Conservation (phyloP, 805 yeast genomes). For the Saccharomycopsis babjevae region DNA sequence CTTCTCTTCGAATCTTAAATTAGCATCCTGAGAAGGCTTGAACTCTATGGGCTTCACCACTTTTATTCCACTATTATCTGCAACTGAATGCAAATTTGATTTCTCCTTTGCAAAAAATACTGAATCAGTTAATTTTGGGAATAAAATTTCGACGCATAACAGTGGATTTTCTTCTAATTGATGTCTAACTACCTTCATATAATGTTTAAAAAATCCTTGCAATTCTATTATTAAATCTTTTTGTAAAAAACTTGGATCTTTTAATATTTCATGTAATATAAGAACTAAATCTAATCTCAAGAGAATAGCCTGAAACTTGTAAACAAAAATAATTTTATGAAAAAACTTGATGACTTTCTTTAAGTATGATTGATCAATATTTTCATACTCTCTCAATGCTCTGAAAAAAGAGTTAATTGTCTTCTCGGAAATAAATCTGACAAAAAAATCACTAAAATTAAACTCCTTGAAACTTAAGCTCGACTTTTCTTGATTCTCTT, state of each 20-base stretch:
- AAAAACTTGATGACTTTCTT: slow-evolving; percentile 59
- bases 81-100: neutral
- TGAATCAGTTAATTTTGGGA: slow-evolving; percentile 41
- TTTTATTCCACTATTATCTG: neutral
- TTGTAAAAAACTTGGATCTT: slow-evolving; percentile 35
- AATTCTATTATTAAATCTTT: slow-evolving; percentile 38
- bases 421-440: slow-evolving; percentile 42
- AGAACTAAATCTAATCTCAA: slow-evolving; percentile 68
- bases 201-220: slow-evolving; percentile 55
- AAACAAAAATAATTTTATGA: slow-evolving; percentile 56
- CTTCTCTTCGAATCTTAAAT: slow-evolving; percentile 21
- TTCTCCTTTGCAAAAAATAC: slow-evolving; percentile 27
- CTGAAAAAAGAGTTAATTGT: slow-evolving; percentile 58
- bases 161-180: slow-evolving; percentile 41
- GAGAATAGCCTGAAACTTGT: slow-evolving; percentile 46
- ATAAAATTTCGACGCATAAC: slow-evolving; percentile 54
- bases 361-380: slow-evolving; percentile 52
- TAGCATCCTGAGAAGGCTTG: slow-evolving; percentile 5
- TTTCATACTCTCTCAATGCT: slow-evolving; percentile 43
- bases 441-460: slow-evolving; percentile 34
- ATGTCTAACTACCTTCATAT: slow-evolving; percentile 46
- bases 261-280: slow-evolving; percentile 42
- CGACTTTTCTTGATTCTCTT: neutral
- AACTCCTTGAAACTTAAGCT: slow-evolving; percentile 25
- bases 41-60: slow-evolving; percentile 23